These are phyloP conservation scores for Gremmenia infestans DNA, from an alignment of 2,329 filamentous ascomycete species.

Conservation along the genomic window DNA sequence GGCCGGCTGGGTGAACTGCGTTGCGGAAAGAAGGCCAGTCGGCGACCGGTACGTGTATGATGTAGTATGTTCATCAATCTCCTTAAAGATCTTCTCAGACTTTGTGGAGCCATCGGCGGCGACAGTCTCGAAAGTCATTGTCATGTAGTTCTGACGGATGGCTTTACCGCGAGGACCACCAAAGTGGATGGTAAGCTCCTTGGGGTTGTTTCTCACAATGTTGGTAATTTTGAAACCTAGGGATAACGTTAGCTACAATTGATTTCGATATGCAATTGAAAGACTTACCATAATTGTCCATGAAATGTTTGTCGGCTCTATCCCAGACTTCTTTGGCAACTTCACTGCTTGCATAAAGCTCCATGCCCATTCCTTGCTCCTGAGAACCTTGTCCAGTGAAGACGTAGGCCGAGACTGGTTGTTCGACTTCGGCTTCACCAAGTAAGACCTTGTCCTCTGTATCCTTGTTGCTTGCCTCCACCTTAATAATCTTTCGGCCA, in stretches of 20 bases:
- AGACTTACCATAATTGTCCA: constrained; percentile 89
- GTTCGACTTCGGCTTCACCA: constrained; percentile 95
- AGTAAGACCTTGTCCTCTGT: constrained; percentile 94
- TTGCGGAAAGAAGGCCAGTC: constrained; percentile 89
- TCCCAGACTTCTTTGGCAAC: constrained; percentile 99
- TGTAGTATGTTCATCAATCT: constrained; percentile 84
- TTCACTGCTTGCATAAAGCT: constrained; percentile 86
- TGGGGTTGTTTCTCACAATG: constrained; percentile 99
- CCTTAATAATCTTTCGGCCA: constrained; percentile 98
- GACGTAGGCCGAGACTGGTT: constrained; percentile 93
- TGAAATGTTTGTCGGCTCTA: constrained; percentile 92
- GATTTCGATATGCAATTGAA: not conserved
- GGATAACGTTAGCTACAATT: constrained; percentile 19
- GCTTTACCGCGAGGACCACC: constrained; percentile 94
- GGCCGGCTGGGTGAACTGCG: constrained; percentile 96
- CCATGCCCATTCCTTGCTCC: constrained; percentile 99
- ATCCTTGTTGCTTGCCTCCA: constrained; percentile 92
- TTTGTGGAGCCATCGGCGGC: constrained; percentile 87
- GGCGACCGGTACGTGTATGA: constrained; percentile 98
- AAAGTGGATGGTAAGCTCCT: constrained; percentile 97
- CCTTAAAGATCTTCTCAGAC: constrained; percentile 99
- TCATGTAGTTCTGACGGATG: constrained; percentile 98
- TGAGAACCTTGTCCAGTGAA: constrained; percentile 98
- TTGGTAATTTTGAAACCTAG: constrained; percentile 92
- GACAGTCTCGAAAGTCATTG: constrained; percentile 99